phyloP scores from a whole-genome alignment of 306 rosid species.

The Sesbania bispinosa region DNA sequence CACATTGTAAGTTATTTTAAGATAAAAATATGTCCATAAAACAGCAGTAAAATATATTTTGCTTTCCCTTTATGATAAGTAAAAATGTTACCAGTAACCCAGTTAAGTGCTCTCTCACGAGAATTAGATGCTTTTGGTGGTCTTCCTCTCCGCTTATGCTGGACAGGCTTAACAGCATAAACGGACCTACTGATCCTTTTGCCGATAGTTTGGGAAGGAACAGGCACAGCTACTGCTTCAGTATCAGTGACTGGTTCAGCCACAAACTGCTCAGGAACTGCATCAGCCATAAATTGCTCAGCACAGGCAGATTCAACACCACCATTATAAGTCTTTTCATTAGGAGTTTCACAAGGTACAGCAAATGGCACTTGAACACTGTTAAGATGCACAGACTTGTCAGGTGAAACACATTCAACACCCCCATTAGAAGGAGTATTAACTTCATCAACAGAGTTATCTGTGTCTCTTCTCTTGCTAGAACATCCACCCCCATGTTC shows the following conservation, averaged over 20 bases:
- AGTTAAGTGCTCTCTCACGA: neutral
- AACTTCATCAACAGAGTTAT: constrained; percentile 26
- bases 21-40: constrained; percentile 10
- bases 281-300: neutral
- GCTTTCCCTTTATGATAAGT: neutral
- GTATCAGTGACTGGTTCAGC: neutral
- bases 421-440: constrained; percentile 30
- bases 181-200: constrained; percentile 15
- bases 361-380: constrained; percentile 5
- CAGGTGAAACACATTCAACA: constrained; percentile 27
- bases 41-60: neutral
- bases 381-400: constrained; percentile 16
- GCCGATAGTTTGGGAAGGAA: neutral
- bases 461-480: constrained; percentile 24
- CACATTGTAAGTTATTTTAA: neutral
- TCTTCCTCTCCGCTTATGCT: constrained; percentile 30
- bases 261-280: neutral
- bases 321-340: neutral
- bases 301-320: constrained; percentile 13
- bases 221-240: neutral
- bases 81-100: constrained; percentile 32
- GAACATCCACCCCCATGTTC: constrained; percentile 23
- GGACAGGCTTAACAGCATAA: constrained; percentile 5
- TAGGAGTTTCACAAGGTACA: constrained; percentile 21
- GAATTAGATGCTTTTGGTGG: constrained; percentile 5